A percentile compares a stretch with the other conserved stretches of the same genome.
Conservation (phyloP, 106 monocot genomes). For the Narthecium ossifragum region DNA sequence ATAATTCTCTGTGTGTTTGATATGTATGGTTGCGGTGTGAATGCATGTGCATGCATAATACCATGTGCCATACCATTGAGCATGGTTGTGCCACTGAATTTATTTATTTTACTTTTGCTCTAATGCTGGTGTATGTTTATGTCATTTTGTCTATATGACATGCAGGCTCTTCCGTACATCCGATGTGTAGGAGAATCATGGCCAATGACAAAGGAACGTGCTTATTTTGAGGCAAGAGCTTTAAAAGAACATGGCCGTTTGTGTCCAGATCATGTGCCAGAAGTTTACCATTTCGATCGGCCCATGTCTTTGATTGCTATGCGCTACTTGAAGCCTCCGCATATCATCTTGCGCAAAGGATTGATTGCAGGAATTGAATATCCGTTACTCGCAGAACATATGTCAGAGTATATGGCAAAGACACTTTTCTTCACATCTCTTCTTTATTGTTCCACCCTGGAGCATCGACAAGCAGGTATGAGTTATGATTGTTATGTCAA, state of each 20-base stretch:
- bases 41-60: too few relatives aligned
- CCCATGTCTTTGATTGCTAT: constrained; percentile 84
- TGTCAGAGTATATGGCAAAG: constrained; percentile 85
- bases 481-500: too few relatives aligned
- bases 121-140: too few relatives aligned
- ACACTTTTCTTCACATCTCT: constrained; percentile 96
- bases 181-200: constrained; percentile 93
- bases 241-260: constrained; percentile 69
- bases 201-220: constrained; percentile 89
- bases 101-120: too few relatives aligned
- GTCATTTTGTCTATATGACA: not conserved
- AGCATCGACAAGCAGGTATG: constrained; percentile 72
- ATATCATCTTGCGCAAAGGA: constrained; percentile 93
- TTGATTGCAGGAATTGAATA: constrained; percentile 90
- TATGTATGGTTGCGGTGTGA: too few relatives aligned
- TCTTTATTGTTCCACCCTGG: constrained; percentile 51
- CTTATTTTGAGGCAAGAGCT: constrained; percentile 73
- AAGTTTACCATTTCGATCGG: constrained; percentile 93
- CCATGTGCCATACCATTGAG: too few relatives aligned
- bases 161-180: constrained; percentile 85
- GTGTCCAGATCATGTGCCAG: constrained; percentile 81
- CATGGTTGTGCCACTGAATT: too few relatives aligned
- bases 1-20: too few relatives aligned
- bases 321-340: constrained; percentile 89
- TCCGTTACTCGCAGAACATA: constrained; percentile 86